Base-by-base conservation (phyloP, 1,284 basidiomycete species). In the Peniophora sp. region DNA sequence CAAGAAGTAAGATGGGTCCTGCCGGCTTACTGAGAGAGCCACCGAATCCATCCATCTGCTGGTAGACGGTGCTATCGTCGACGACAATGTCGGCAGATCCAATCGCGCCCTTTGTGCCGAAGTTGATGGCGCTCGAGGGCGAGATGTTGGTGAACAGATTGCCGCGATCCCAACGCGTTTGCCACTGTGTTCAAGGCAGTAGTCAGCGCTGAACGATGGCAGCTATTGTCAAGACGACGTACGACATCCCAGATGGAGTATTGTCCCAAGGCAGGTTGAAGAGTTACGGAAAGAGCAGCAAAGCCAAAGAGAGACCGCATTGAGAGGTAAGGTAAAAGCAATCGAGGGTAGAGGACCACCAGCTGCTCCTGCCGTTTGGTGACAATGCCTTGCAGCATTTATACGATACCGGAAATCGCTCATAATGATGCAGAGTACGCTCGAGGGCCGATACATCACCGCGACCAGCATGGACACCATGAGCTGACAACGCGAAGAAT, bases 21-120 rank as follows among this genome's bases (percentile, higher is more conserved):
- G 34, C 34, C 10, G 10, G 19, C 38, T 46, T 53, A 78, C 76
- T 79, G 48, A 78, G 59, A 2, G 71, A 49, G 23, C 70, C 74
- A 1, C 77, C 77, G 50, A 74, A 76, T 9, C 77, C 77, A 53
- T 68, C 67, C 47, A 79, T 68, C 2, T 67, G 64, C 58, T 78
- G 77, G 55, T 69, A 70, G 20, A 69, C 58, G 2, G 61, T 53
- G n/a, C 60, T 60, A 56, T 75, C 74, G 35, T 71, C 57, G 3
- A 78, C 57, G 47, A 67, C 65, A 44, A 78, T 78, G 55, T 75
- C 69, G 2, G 71, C 75, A 45, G 63, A 61, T 5, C 69, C 74
- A 22, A 66, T 67, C 14, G 66, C 46, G 11, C 72, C 71, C 3
- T 70, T 70, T 14, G 69, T 61, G 12, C 56, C 61, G 48, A 72